Conservation (phyloP, 129 eudicot genomes). For the Cynara cardunculus region DNA sequence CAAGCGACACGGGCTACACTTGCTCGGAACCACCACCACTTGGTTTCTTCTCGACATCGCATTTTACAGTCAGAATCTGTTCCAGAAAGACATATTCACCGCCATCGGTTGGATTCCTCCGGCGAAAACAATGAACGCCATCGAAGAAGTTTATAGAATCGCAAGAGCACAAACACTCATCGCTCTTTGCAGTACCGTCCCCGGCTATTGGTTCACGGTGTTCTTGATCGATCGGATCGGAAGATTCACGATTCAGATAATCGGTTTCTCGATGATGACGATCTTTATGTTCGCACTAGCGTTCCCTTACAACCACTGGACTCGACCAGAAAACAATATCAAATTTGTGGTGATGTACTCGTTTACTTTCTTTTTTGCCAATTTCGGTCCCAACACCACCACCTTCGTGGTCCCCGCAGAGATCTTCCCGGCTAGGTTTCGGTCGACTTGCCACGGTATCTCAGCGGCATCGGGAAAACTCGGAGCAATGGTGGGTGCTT, state of each 20-base stretch:
- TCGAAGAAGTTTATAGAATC: conserved; percentile 38
- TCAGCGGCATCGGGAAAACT: conserved; percentile 45
- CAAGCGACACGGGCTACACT: conserved; percentile 36
- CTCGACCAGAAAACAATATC: conserved; percentile 34
- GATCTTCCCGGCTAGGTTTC: conserved; percentile 40
- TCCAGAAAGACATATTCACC: conserved; percentile 42
- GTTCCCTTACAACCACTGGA: conserved; percentile 44
- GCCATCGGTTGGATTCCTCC: conserved; percentile 48
- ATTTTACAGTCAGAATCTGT: conserved; percentile 37
- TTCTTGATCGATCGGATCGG: conserved; percentile 40
- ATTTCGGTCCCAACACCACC: conserved; percentile 45
- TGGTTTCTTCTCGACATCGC: conserved; percentile 46
- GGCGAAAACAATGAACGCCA: conserved; percentile 41
- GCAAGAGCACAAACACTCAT: conserved; percentile 43
- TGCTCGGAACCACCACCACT: conserved; percentile 37
- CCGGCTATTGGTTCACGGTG: conserved; percentile 50
- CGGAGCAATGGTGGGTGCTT: conserved; percentile 48
- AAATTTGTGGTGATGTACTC: conserved; percentile 42
- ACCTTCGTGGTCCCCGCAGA: conserved; percentile 48
- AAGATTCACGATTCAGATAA: conserved; percentile 33
- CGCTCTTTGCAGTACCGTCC: conserved; percentile 49
- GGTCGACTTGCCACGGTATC: conserved; percentile 49
- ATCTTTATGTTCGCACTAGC: conserved; percentile 43
- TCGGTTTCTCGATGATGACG: conserved; percentile 46
- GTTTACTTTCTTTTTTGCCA: conserved; percentile 41